Percentiles rank a stretch among this genome's conserved stretches.
phyloP scores from a whole-genome alignment of 331 rosid genomes.

The Telfairia occidentalis region DNA sequence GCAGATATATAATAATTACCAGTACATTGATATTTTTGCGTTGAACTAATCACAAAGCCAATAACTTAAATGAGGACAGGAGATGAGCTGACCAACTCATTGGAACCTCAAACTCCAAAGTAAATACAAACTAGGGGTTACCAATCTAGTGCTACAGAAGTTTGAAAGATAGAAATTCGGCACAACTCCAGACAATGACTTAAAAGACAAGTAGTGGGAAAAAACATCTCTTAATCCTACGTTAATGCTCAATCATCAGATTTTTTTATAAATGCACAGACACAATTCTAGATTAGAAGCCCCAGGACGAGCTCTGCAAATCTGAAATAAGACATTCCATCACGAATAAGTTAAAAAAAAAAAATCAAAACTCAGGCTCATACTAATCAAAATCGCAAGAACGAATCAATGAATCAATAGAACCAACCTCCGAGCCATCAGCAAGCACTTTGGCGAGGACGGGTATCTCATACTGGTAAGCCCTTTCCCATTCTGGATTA shows the following conservation, averaged over 20 bases:
- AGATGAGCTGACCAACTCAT: neutral
- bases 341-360: neutral
- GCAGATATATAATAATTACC: neutral
- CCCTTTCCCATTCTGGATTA: slow-evolving; percentile 73
- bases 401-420: neutral
- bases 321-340: neutral
- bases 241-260: neutral
- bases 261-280: neutral
- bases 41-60: neutral
- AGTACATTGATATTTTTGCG: neutral
- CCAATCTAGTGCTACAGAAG: neutral
- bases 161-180: neutral
- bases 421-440: slow-evolving; percentile 88
- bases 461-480: slow-evolving; percentile 85
- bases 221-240: neutral
- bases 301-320: neutral
- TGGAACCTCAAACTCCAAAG: neutral
- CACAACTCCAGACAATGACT: neutral
- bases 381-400: neutral
- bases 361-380: neutral
- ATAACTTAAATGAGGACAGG: neutral
- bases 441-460: slow-evolving; percentile 65
- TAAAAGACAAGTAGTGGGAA: neutral
- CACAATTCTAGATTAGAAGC: neutral
- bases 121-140: neutral